Base-by-base conservation (phyloP, 495 filamentous ascomycete genomes). In the Physcia stellaris region DNA sequence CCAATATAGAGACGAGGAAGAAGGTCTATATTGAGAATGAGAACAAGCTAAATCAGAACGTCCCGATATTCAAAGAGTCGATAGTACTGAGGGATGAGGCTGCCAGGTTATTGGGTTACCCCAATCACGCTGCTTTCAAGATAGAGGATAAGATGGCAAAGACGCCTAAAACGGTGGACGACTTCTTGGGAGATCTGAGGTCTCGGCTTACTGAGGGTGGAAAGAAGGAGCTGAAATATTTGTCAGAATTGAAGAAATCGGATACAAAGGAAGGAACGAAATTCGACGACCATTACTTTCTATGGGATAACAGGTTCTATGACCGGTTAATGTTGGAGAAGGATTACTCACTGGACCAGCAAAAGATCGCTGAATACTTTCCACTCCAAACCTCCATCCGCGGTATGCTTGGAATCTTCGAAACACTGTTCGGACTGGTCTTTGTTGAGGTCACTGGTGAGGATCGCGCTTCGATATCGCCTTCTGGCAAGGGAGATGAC, bases 91-190 rank as follows among this genome's bases (percentile, higher is more conserved):
- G 92, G 13, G 90, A 98, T 48, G 92, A 98, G 60, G 84, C 80
- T 17, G 90, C 92, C 24, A 77, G 92, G 35, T 63, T 98, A 27
- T 64, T 98, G 18, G 87, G 86, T 4, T 98, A 94, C 58, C 81
- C 79, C 15, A 83, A 93, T 51, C 88, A 95, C 60, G 90, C 90
- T 22, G 74, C 84, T 16, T 87, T 94, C 67, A 70, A 73, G 23
- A 82, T 98, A 32, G 88, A 94, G 57, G 83, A 90, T 42, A 95
- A 94, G 71, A 98, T 98, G 92, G 86, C 86, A 40, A 95, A 96
- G 68, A 80, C 75, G 1, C 77, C 86, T 0, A 73, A 84, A 60
- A 85, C 79, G 0, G 92, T 98, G 0, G 64, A 86, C 49, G 71
- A 74, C 38, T 95, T 98, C 59, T 58, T 98, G 15, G 74, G 68